Base-by-base conservation (phyloP, 441 rosid genomes). In the Aleurites moluccanus region DNA sequence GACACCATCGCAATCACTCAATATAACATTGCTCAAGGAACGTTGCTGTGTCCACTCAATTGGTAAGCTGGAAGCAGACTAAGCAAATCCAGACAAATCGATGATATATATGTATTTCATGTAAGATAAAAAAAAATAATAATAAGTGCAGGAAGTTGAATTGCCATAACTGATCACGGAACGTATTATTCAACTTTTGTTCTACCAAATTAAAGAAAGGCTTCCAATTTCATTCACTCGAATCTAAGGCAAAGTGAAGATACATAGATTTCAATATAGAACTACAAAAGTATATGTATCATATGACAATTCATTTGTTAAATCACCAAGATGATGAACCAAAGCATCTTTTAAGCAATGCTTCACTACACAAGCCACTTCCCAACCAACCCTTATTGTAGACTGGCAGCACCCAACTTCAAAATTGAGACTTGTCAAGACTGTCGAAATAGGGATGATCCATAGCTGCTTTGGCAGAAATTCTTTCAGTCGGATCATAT, bases 341-440 rank as follows among this genome's bases (percentile, higher is more conserved):
- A 49, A 65, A n/a, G 35, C 73, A 76, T 53, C 49, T 42, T 53
- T 67, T 5, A 49, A 49, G 21, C 23, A 18, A 44, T 16, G 52
- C 38, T 23, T 62, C 52, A 69, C 5, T 69, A 55, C 38, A 60
- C 7, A 52, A 45, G 4, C 0, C 4, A 50, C 1, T 50, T 50
- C 8, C n/a, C 6, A 52, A 45, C 28, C n/a, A n/a, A n/a, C n/a
- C n/a, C n/a, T n/a, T n/a, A 40, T 60, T 35, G 50, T 55, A 67
- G 49, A 16, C 10, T 20, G 25, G 62, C 44, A n/a, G 23, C 10
- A 30, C 56, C 40, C 40, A 27, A 49, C 72, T 79, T 89, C 79
- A 93, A 86, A 84, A 96, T 73, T 93, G 98, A 78, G 98, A 96
- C 85, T 91, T 93, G 89, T 92, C 99, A 38, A 96, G 92, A 82